A percentile compares a stretch with the other conserved stretches of the same genome.
phyloP scores from a whole-genome alignment of 1,284 basidiomycete genomes.

The Ganoderma sp. region DNA sequence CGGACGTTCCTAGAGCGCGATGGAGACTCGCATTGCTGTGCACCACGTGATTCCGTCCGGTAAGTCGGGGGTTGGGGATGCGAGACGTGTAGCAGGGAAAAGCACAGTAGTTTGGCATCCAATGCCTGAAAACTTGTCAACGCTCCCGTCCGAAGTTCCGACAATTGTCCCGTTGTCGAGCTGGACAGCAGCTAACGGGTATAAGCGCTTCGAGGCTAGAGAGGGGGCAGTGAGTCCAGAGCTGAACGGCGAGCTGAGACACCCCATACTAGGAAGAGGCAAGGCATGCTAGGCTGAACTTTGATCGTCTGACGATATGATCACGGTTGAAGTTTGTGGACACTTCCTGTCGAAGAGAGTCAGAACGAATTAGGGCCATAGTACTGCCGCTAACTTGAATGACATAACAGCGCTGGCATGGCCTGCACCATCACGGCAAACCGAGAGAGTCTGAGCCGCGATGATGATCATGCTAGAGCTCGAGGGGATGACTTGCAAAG shows the following conservation, averaged over 20 bases:
- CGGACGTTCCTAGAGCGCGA: too few relatives aligned
- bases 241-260: background rate
- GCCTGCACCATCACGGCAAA: too few relatives aligned
- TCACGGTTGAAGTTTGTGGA: too few relatives aligned
- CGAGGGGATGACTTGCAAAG: too few relatives aligned
- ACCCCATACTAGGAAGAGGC: background rate
- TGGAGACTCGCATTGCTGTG: too few relatives aligned
- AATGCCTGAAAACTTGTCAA: slow-evolving; percentile 57
- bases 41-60: background rate
- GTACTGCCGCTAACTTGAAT: too few relatives aligned
- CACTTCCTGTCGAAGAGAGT: too few relatives aligned
- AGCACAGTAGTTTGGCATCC: slow-evolving; percentile 52
- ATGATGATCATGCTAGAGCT: too few relatives aligned
- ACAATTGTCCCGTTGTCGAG: slow-evolving; percentile 14
- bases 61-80: background rate
- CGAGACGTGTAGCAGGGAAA: background rate
- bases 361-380: too few relatives aligned
- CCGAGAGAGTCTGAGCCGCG: background rate
- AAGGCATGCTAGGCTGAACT: background rate
- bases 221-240: background rate
- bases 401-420: too few relatives aligned
- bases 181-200: background rate
- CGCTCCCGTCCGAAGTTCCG: slow-evolving; percentile 20
- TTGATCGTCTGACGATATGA: background rate
- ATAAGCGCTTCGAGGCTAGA: background rate